Conservation (phyloP, 2,329 filamentous ascomycete genomes). For the Ophiobolus disseminans region DNA sequence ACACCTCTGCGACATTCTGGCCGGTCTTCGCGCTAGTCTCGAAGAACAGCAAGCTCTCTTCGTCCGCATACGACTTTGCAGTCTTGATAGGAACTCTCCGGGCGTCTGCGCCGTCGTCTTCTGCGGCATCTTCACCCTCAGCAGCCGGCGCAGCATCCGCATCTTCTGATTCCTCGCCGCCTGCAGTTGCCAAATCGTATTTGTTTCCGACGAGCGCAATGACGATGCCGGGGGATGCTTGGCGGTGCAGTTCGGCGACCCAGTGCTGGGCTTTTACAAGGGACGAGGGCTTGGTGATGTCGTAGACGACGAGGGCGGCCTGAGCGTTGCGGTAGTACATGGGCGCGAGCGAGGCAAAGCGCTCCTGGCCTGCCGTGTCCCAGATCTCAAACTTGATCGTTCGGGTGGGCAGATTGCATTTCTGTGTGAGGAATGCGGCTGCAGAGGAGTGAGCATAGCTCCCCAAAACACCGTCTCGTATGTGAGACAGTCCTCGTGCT, state of each 20-base stretch:
- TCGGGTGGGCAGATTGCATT: constrained; percentile 92
- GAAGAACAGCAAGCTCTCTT: constrained; percentile 93
- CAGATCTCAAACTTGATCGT: constrained; percentile 79
- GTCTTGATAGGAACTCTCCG: constrained; percentile 90
- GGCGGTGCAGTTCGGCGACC: constrained; percentile 95
- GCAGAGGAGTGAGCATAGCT: constrained; percentile 16
- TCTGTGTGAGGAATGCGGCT: constrained; percentile 98
- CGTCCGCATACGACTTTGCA: constrained; percentile 90
- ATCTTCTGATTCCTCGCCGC: constrained; percentile 55
- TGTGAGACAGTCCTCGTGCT: background rate
- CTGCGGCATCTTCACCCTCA: constrained; percentile 58
- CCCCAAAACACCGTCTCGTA: background rate
- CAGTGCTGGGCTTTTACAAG: constrained; percentile 98
- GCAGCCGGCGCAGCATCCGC: constrained; percentile 57
- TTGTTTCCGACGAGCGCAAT: constrained; percentile 94
- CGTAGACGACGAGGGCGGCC: constrained; percentile 96
- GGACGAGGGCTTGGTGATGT: constrained; percentile 94
- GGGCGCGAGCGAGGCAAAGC: constrained; percentile 92
- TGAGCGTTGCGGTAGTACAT: constrained; percentile 99
- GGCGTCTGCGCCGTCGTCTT: constrained; percentile 73
- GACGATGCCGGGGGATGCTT: constrained; percentile 94
- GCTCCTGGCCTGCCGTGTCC: constrained; percentile 98
- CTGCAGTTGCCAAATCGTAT: constrained; percentile 74
- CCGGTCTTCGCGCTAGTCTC: constrained; percentile 98
- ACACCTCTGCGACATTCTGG: constrained; percentile 92